phyloP scores from a whole-genome alignment of 169 alveolate species.

The Plasmodium vinckei region DNA sequence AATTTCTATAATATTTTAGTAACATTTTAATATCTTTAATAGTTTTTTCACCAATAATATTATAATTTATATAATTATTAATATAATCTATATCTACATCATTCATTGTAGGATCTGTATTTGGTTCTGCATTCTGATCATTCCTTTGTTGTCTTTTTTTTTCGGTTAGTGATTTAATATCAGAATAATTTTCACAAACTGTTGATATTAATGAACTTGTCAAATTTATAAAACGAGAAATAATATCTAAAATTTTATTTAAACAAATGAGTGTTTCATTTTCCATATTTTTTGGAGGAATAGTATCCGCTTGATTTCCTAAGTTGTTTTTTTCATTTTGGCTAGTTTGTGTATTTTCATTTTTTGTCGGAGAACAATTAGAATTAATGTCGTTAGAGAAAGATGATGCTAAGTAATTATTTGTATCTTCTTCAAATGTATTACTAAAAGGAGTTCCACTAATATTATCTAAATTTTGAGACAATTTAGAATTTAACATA shows the following conservation, averaged over 20 bases:
- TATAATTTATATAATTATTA: conserved; percentile 39
- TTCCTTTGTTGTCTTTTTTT: conserved; percentile 23
- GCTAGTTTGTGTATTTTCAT: background rate
- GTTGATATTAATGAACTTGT: conserved; percentile 57
- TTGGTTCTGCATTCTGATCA: background rate
- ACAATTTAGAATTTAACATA: background rate
- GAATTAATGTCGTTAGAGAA: background rate
- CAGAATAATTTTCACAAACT: conserved; percentile 61
- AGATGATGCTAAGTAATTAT: background rate
- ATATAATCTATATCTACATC: conserved; percentile 60
- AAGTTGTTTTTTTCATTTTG: background rate
- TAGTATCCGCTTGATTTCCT: background rate
- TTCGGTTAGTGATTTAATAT: conserved; percentile 40
- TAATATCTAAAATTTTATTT: conserved; percentile 51
- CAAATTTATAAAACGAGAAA: conserved; percentile 47
- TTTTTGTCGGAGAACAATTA: too few species aligned
- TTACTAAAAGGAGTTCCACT: background rate
- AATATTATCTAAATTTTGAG: background rate
- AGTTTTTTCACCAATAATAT: conserved; percentile 65
- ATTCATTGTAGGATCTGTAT: background rate
- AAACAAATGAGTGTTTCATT: conserved; percentile 47
- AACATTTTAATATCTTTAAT: conserved; percentile 66
- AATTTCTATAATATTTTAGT: conserved; percentile 54
- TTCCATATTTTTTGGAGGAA: background rate
- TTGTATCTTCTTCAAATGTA: background rate